Conservation (phyloP, 805 yeast species). For the Candida patagonica region DNA sequence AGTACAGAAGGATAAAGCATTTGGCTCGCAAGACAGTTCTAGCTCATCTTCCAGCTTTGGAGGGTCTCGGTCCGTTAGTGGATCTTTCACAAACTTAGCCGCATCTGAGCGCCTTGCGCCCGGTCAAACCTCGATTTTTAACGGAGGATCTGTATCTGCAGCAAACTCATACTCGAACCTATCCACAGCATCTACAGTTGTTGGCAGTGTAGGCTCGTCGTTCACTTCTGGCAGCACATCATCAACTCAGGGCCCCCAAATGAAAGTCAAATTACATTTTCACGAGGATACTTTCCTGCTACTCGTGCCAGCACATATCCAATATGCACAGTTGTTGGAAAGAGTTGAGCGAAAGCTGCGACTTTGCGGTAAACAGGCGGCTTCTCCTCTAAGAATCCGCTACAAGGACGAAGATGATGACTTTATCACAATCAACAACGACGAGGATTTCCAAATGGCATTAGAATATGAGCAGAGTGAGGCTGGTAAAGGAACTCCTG, state of each 20-base stretch:
- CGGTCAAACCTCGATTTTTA: constrained; percentile 11
- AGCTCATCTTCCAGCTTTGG: constrained; percentile 4
- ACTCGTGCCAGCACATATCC: constrained; percentile 46
- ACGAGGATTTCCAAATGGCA: constrained; percentile 85
- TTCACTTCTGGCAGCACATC: constrained; percentile 7
- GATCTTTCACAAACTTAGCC: constrained; percentile 8
- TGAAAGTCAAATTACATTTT: constrained; percentile 28
- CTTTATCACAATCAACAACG: constrained; percentile 70
- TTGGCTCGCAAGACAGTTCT: constrained; percentile 11
- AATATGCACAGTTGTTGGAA: constrained; percentile 43
- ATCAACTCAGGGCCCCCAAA: constrained; percentile 23
- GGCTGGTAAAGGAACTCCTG: constrained; percentile 5
- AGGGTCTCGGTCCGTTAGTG: constrained; percentile 4
- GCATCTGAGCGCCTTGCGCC: too few species aligned
- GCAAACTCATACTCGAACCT: constrained; percentile 3
- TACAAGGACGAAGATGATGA: constrained; percentile 96
- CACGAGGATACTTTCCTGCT: constrained; percentile 45
- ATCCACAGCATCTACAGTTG: constrained; percentile 10
- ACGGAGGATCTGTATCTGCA: not conserved
- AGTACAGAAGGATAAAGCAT: constrained; percentile 2
- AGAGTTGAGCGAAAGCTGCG: constrained; percentile 50
- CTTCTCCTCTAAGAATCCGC: constrained; percentile 44
- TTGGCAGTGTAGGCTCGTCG: constrained; percentile 22
- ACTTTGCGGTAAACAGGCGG: constrained; percentile 41
- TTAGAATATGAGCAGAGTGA: constrained; percentile 35